phyloP scores from a whole-genome alignment of 148 eudicot species.

The Gaultheria prostrata region DNA sequence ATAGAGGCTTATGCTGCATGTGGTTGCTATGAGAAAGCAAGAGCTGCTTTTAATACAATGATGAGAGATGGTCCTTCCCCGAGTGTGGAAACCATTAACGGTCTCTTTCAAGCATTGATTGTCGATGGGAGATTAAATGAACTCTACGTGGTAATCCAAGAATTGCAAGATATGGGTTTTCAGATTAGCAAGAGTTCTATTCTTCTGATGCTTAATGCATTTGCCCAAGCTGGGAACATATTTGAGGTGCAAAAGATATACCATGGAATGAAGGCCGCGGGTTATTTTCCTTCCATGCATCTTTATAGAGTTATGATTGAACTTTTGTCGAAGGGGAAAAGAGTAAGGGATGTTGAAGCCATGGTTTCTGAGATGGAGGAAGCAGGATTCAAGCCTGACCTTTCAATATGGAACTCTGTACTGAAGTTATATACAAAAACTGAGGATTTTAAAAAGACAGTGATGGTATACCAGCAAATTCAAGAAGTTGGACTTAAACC shows the following conservation, averaged over 20 bases:
- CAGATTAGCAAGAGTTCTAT: constrained; percentile 87
- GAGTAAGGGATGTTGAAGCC: constrained; percentile 81
- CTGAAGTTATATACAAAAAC: constrained; percentile 79
- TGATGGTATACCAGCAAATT: constrained; percentile 68
- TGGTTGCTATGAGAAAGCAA: constrained; percentile 91
- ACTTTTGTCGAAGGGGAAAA: constrained; percentile 68
- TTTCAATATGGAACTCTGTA: constrained; percentile 71
- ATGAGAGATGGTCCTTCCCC: constrained; percentile 97
- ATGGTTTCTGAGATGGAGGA: constrained; percentile 89
- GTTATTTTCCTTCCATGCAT: constrained; percentile 95
- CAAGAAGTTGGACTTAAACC: constrained; percentile 60
- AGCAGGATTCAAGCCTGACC: constrained; percentile 85
- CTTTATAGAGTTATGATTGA: constrained; percentile 85
- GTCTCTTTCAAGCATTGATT: constrained; percentile 79
- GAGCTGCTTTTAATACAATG: constrained; percentile 98
- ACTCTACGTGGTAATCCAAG: constrained; percentile 82
- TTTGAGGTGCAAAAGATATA: constrained; percentile 98
- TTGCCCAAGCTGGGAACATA: constrained; percentile 74
- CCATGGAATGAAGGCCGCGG: constrained; percentile 94
- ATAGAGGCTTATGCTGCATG: constrained; percentile 69
- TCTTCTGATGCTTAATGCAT: constrained; percentile 93
- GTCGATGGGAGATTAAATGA: constrained; percentile 76
- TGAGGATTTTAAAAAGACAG: constrained; percentile 70
- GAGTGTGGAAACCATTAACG: constrained; percentile 74
- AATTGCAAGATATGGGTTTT: constrained; percentile 97